Evolutionary conservation across 352 stramenopile genomes (phyloP), one percentile per base, ranked within the genome.

Genomic region (Globisporangium recalcitrans): DNA sequence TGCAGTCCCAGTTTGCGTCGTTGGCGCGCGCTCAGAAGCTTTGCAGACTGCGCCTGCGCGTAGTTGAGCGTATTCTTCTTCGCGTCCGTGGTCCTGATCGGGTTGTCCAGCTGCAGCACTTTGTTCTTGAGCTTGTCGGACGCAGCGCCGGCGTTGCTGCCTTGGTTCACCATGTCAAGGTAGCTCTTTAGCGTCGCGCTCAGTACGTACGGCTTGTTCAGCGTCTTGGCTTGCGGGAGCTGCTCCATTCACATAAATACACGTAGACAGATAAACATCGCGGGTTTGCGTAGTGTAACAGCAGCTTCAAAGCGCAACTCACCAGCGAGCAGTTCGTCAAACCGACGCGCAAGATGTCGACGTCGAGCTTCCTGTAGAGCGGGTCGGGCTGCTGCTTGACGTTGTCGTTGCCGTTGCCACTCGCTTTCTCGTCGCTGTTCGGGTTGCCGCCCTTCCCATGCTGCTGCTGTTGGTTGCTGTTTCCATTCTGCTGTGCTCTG

Each of bases 91-190:
- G 61, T 69, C 36, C 82, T 86, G 22, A 89, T 67, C 1, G 83
- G 83, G 29, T 92, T 92, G 53, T 92, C 83, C 55, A 92, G 68
- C 49, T 87, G 82, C 60, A 92, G 58, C 47, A 91, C 77, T 66
- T 92, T 92, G 71, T 87, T 89, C 68, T 87, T 86, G 53, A 92
- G 75, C 65, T 82, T 83, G 22, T 82, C 71, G 19, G 77, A 68
- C 4, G 60, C 55, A 22, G 51, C 36, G 29, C 21, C 34, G 32
- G 51, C 51, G 27, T 58, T 70, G 26, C 13, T 69, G 31, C 29
- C 22, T n/a, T 36, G 22, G 40, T 66, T 60, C 29, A 72, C 54
- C 8, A 29, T 32, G 21, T 51, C 61, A 14, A 90, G 11, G 64
- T 87, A 90, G 21, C 74, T 70, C 58, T 72, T 76, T 8, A 90